Base-by-base conservation (phyloP, 140 eudicot genomes). In the Cichorium intybus region DNA sequence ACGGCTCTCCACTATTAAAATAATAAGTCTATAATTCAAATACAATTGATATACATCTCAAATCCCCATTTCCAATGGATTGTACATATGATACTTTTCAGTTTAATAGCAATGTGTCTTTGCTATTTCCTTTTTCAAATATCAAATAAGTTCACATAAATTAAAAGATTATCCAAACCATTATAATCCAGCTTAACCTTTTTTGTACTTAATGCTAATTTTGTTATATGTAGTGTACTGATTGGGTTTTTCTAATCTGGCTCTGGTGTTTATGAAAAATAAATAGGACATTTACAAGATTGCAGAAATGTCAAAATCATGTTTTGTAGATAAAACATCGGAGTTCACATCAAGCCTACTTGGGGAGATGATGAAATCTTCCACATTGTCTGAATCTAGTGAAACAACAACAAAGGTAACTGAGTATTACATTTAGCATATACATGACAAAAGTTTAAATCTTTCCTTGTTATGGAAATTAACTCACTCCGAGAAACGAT, bases 281-380 rank as follows among this genome's bases (percentile, higher is more conserved):
- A 55, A 26, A 24, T 34, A 55, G 60, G 60, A 23, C 20, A 14
- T 23, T 55, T 55, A 55, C 39, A 55, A 26, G 17, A 55, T 55
- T n/a, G 35, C 60, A 55, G 60, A 55, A 35, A 24, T 47, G 18
- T 47, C 53, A 18, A 17, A 47, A 8, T 14, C 53, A 16, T 47
- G 23, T 47, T 1, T 47, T 26, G 60, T 10, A 11, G 60, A 26
- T 55, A 55, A 26, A 55, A 15, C 37, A 6, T 4, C 14, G 60
- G 60, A 10, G 3, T 55, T 27, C 22, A 55, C 39, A 12, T 55
- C 39, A 50, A 22, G 56, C 26, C 24, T 50, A n/a, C 56, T 50
- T 50, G 56, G 22, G 56, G 26, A 20, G 56, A 24, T 10, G 4
- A 47, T 50, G n/a, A 21, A 18, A 50, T 21, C 56, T 50, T 10